Conservation (phyloP, 2,329 filamentous ascomycete species). For the Xylariaceae sp. region DNA sequence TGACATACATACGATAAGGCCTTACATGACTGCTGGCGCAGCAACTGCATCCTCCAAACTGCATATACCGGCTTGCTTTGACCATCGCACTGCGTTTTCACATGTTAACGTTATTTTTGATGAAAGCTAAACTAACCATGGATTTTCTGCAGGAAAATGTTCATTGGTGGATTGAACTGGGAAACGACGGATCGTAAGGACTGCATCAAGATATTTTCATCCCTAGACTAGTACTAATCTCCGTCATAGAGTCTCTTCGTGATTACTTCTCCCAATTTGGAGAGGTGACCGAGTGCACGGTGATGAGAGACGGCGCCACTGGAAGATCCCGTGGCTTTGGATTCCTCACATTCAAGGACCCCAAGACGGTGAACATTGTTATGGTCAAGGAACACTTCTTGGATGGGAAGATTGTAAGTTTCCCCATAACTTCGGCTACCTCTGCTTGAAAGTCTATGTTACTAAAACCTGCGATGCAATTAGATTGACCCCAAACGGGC, state of each 20-base stretch:
- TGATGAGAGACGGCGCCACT: constrained; percentile 96
- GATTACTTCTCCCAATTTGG: constrained; percentile 98
- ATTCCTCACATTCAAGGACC: constrained; percentile 96
- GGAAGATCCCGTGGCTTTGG: constrained; percentile 95
- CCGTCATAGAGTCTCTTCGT: constrained; percentile 78
- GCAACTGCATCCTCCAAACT: constrained; percentile 13
- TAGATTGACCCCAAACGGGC: constrained; percentile 98
- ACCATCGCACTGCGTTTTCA: constrained; percentile 7
- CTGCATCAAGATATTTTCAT: background rate
- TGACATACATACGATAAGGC: constrained; percentile 11
- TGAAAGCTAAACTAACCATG: constrained; percentile 26
- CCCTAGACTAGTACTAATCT: constrained; percentile 22
- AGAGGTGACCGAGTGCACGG: constrained; percentile 95
- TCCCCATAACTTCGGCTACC: background rate
- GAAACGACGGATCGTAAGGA: constrained; percentile 95
- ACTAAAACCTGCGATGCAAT: constrained; percentile 27
- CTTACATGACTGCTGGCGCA: constrained; percentile 26
- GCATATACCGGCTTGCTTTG: constrained; percentile 18
- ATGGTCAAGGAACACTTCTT: constrained; percentile 99
- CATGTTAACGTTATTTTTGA: constrained; percentile 12
- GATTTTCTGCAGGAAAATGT: constrained; percentile 82
- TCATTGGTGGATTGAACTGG: constrained; percentile 98
- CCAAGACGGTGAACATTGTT: constrained; percentile 96
- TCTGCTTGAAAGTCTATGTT: background rate
- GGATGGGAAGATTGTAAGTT: constrained; percentile 93